Percentiles rank a stretch among this genome's conserved stretches.
Conservation (phyloP, 768 basidiomycete genomes). For the Suillus subaureus region DNA sequence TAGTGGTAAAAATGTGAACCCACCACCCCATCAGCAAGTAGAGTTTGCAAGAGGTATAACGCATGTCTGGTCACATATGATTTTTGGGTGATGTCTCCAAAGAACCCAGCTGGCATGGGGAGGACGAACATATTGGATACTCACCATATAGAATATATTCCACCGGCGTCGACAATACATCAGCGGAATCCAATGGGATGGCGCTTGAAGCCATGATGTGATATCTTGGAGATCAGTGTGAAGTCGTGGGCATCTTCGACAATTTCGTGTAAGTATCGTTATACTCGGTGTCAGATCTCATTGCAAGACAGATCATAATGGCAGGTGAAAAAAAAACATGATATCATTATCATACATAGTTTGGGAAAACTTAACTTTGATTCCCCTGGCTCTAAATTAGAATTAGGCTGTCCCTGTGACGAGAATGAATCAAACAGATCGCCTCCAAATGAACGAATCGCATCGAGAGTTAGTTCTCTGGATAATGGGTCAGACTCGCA, state of each 20-base stretch:
- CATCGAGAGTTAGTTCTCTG: background rate
- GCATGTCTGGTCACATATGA: too few relatives aligned
- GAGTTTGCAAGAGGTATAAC: background rate
- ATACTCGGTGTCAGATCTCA: background rate
- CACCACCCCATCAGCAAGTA: constrained; percentile 1
- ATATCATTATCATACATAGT: background rate
- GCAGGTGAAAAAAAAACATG: background rate
- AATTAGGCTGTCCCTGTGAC: background rate
- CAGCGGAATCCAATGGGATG: too few relatives aligned
- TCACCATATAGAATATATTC: too few relatives aligned
- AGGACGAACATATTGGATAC: too few relatives aligned
- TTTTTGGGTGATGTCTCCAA: too few relatives aligned
- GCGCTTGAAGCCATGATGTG: too few relatives aligned
- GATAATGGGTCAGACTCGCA: background rate
- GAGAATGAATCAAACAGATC: background rate
- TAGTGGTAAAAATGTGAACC: background rate
- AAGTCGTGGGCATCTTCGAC: background rate
- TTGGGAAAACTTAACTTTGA: background rate
- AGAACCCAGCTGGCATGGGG: too few relatives aligned
- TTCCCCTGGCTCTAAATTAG: background rate
- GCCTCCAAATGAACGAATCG: too few relatives aligned
- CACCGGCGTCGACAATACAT: too few relatives aligned
- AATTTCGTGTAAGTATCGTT: background rate
- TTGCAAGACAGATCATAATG: background rate
- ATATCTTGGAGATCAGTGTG: background rate